These are phyloP conservation scores for Zelonia costaricensis DNA, from an alignment of 208 protist species.

Conservation along the genomic window DNA sequence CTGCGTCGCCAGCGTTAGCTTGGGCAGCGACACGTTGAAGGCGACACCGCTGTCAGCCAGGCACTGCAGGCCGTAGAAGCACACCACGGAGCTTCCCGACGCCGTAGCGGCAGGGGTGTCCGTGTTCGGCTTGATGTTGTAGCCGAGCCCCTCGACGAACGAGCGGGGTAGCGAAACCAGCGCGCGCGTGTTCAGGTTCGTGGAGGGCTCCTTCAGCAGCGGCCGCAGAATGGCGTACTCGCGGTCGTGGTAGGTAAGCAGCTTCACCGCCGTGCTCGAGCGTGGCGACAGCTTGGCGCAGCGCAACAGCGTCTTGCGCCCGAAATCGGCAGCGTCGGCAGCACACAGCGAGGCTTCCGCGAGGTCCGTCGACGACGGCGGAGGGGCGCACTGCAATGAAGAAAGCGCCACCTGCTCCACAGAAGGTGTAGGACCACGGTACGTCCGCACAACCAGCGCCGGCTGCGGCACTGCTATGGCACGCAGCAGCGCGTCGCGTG, in stretches of 20 bases:
- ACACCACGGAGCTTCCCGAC: slow-evolving; percentile 17
- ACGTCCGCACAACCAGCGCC: too few relatives aligned
- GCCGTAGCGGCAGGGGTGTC: not conserved
- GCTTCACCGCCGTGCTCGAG: slow-evolving; percentile 69
- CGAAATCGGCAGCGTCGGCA: slow-evolving; percentile 12
- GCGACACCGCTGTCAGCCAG: slow-evolving; percentile 73
- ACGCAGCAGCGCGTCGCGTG: too few relatives aligned
- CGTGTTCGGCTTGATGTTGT: slow-evolving; percentile 28
- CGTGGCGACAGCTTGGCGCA: slow-evolving; percentile 36
- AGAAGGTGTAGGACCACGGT: too few relatives aligned
- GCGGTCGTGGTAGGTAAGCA: slow-evolving; percentile 73
- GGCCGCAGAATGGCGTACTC: slow-evolving; percentile 81
- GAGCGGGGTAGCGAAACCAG: slow-evolving; percentile 53
- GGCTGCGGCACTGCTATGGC: too few relatives aligned
- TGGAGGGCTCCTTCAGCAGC: slow-evolving; percentile 76
- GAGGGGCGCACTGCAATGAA: too few relatives aligned
- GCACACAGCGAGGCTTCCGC: slow-evolving; percentile 11
- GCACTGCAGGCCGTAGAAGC: slow-evolving; percentile 86
- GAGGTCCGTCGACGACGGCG: not conserved
- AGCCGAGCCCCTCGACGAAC: slow-evolving; percentile 19
- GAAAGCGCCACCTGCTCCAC: too few relatives aligned
- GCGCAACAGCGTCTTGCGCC: slow-evolving; percentile 32
- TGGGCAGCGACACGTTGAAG: slow-evolving; percentile 82
- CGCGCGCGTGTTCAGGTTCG: slow-evolving; percentile 57
- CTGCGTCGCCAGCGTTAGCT: slow-evolving; percentile 59